Evolutionary conservation across 2,329 filamentous ascomycete species (phyloP).

Genomic region (Fusarium abutilonis): DNA sequence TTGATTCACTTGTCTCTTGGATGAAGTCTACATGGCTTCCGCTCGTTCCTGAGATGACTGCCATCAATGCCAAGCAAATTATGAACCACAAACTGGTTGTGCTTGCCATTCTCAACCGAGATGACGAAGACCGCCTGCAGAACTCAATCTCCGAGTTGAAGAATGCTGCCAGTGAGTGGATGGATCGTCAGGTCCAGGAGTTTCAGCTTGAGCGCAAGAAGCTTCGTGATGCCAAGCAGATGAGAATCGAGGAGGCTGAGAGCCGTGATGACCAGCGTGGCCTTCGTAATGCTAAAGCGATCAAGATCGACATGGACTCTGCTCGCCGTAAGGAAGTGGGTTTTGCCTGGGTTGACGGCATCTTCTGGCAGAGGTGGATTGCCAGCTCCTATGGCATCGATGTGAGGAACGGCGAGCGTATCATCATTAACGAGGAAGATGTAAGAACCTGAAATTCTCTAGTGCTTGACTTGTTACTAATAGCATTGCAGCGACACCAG

Average conservation of each 20-base stretch:
- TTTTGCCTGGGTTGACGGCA: constrained; percentile 97
- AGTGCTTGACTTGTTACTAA: constrained; percentile 46
- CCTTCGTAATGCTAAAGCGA: constrained; percentile 85
- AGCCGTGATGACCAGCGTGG: constrained; percentile 91
- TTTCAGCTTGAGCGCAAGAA: constrained; percentile 96
- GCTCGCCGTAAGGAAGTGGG: constrained; percentile 87
- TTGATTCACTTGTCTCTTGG: constrained; percentile 81
- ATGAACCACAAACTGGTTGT: constrained; percentile 97
- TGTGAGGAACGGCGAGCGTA: constrained; percentile 85
- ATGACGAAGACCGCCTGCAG: constrained; percentile 80
- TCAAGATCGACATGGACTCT: constrained; percentile 89
- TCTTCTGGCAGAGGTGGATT: constrained; percentile 98
- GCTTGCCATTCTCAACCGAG: constrained; percentile 84
- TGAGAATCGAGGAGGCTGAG: constrained; percentile 95
- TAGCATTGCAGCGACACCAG: constrained; percentile 74
- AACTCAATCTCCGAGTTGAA: constrained; percentile 89
- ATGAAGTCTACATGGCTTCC: constrained; percentile 97
- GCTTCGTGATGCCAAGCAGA: constrained; percentile 90
- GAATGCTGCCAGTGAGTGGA: constrained; percentile 95
- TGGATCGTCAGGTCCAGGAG: constrained; percentile 91
- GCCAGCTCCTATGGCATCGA: constrained; percentile 94
- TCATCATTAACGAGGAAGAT: constrained; percentile 97
- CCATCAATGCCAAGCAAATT: constrained; percentile 89
- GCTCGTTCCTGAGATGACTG: constrained; percentile 92
- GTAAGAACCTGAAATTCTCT: constrained; percentile 66